A percentile compares a stretch with the other conserved stretches of the same genome.
Evolutionary conservation across 805 yeast species (phyloP).

Genomic region (Isabelozyma heimii): DNA sequence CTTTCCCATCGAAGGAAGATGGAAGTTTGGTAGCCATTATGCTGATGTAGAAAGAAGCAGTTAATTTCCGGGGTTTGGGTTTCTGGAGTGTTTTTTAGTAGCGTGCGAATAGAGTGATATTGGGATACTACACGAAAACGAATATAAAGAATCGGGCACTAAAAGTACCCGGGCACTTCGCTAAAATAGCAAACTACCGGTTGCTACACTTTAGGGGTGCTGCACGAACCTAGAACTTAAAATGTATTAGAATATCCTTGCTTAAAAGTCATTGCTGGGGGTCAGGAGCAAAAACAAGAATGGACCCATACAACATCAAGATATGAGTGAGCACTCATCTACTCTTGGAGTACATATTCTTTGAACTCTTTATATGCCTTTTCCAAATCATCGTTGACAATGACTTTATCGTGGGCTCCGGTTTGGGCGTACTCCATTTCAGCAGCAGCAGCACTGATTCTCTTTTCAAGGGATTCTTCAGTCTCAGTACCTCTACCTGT

Average conservation of each 20-base stretch:
- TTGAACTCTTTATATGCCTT: slow-evolving; percentile 81
- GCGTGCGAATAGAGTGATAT: not conserved
- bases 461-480: slow-evolving; percentile 74
- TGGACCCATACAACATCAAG: not conserved
- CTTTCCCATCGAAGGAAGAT: slow-evolving; percentile 46
- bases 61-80: not conserved
- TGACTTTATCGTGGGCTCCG: slow-evolving; percentile 87
- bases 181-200: not conserved
- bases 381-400: slow-evolving; percentile 90
- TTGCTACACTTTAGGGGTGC: not conserved
- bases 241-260: not conserved
- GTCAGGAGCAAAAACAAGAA: not conserved
- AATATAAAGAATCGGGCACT: not conserved
- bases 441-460: slow-evolving; percentile 81
- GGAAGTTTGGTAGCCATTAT: slow-evolving; percentile 29
- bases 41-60: not conserved
- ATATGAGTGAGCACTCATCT: not conserved
- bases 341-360: slow-evolving; percentile 60
- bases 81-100: not conserved
- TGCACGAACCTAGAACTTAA: not conserved
- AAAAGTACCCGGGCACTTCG: not conserved
- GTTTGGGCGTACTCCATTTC: slow-evolving; percentile 87
- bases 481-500: slow-evolving; percentile 95
- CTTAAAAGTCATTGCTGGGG: not conserved
- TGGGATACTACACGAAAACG: not conserved